These are phyloP conservation scores for Rutstroemia sp. DNA, from an alignment of 2,329 filamentous ascomycete genomes.

Conservation along the genomic window DNA sequence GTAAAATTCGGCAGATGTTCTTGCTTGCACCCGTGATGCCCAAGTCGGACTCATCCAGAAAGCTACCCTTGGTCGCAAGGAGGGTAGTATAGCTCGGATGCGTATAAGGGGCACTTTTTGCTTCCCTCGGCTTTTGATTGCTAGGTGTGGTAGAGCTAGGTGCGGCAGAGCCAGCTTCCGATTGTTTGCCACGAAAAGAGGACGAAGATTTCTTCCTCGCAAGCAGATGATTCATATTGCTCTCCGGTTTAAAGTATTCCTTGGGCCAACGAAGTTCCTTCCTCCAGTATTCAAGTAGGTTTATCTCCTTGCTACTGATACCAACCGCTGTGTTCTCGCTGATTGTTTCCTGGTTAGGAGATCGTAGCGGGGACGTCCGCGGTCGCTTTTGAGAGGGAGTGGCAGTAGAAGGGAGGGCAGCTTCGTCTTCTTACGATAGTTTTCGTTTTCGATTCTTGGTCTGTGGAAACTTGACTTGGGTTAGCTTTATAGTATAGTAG, in stretches of 20 bases:
- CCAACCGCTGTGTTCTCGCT: not conserved
- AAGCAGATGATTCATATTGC: constrained; percentile 22
- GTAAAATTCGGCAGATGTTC: too few species aligned
- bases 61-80: too few species aligned
- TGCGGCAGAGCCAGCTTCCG: too few species aligned
- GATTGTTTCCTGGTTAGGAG: not conserved
- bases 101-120: too few species aligned
- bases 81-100: too few species aligned
- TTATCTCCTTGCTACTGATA: not conserved
- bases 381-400: constrained; percentile 17
- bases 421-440: constrained; percentile 1
- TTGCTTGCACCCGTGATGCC: too few species aligned
- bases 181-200: too few species aligned
- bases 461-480: constrained; percentile 16
- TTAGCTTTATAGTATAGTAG: constrained; percentile 18
- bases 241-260: not conserved
- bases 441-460: constrained; percentile 6
- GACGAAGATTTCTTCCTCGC: constrained; percentile 28
- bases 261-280: too few species aligned
- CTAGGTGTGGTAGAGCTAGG: too few species aligned
- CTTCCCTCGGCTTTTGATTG: too few species aligned
- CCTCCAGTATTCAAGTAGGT: too few species aligned
- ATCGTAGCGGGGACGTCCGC: constrained; percentile 2
- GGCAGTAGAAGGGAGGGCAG: not conserved
- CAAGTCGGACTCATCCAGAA: too few species aligned